Conservation (phyloP, 176 grass and related monocot genomes). For the Eremochloa ophiuroides region DNA sequence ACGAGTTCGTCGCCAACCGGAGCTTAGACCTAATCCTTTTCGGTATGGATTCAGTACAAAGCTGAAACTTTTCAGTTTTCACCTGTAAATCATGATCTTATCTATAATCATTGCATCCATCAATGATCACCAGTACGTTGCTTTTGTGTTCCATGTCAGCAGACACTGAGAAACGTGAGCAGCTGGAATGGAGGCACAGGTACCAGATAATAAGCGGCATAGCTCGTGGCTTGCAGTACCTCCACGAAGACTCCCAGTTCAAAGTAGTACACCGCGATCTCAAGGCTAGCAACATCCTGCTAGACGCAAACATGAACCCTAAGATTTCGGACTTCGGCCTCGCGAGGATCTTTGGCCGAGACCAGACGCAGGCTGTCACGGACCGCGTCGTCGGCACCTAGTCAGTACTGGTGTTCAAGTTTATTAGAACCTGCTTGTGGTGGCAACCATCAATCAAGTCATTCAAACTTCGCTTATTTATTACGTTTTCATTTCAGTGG, state of each 20-base stretch:
- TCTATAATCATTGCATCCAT: no score
- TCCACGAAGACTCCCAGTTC: slow-evolving; percentile 63
- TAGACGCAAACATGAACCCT: slow-evolving; percentile 40
- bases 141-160: no score
- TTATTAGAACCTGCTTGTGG: neutral
- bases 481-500: neutral
- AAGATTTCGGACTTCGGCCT: slow-evolving; percentile 72
- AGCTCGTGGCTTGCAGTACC: slow-evolving; percentile 62
- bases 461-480: neutral
- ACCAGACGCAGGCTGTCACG: slow-evolving; percentile 40
- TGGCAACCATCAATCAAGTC: no score
- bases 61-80: no score
- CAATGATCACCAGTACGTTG: no score
- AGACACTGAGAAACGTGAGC: neutral
- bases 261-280: slow-evolving; percentile 51
- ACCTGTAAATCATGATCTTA: no score
- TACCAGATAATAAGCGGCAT: slow-evolving; percentile 42
- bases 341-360: slow-evolving; percentile 34
- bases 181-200: slow-evolving; percentile 41
- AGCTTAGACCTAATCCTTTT: slow-evolving; percentile 5
- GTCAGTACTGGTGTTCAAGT: slow-evolving; percentile 27
- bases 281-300: slow-evolving; percentile 36
- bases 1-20: slow-evolving; percentile 5
- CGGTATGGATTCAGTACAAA: no score
- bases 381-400: slow-evolving; percentile 44